Evolutionary conservation across 2,329 filamentous ascomycete genomes (phyloP).

Genomic region (Pyrenochaeta sp.): DNA sequence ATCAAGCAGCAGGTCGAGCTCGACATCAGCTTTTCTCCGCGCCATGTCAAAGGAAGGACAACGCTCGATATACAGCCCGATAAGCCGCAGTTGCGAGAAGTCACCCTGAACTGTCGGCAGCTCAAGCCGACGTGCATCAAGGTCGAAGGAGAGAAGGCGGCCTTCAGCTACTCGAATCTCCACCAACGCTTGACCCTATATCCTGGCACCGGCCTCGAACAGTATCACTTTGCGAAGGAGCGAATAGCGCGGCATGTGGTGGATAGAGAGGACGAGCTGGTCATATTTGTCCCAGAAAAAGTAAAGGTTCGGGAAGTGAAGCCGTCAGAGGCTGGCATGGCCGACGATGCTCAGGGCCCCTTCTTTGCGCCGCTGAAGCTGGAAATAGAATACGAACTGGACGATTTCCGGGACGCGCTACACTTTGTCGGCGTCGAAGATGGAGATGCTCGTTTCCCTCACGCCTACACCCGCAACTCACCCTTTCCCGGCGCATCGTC

Average conservation of each 20-base stretch:
- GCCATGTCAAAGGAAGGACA: constrained; percentile 77
- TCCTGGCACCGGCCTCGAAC: constrained; percentile 68
- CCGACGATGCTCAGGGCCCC: constrained; percentile 34
- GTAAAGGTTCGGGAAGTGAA: constrained; percentile 70
- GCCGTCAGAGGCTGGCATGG: constrained; percentile 55
- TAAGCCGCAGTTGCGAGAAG: constrained; percentile 61
- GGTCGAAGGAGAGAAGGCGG: constrained; percentile 50
- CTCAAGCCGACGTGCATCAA: constrained; percentile 64
- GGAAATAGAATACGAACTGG: constrained; percentile 79
- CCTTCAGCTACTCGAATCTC: constrained; percentile 66
- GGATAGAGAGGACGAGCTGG: constrained; percentile 65
- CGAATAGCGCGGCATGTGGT: constrained; percentile 69
- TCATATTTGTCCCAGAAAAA: constrained; percentile 66
- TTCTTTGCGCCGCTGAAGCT: constrained; percentile 68
- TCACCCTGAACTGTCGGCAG: constrained; percentile 70
- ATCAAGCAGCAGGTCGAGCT: constrained; percentile 88
- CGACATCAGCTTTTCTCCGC: constrained; percentile 84
- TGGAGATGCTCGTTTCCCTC: constrained; percentile 83
- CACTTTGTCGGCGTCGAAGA: constrained; percentile 90
- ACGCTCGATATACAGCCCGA: constrained; percentile 80
- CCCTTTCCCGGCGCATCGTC: constrained; percentile 80
- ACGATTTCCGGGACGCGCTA: constrained; percentile 81
- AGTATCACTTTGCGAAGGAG: constrained; percentile 79
- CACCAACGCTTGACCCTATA: constrained; percentile 72
- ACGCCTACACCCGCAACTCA: constrained; percentile 88